phyloP scores from a whole-genome alignment of 2,329 filamentous ascomycete species.

The Claviceps capensis region DNA sequence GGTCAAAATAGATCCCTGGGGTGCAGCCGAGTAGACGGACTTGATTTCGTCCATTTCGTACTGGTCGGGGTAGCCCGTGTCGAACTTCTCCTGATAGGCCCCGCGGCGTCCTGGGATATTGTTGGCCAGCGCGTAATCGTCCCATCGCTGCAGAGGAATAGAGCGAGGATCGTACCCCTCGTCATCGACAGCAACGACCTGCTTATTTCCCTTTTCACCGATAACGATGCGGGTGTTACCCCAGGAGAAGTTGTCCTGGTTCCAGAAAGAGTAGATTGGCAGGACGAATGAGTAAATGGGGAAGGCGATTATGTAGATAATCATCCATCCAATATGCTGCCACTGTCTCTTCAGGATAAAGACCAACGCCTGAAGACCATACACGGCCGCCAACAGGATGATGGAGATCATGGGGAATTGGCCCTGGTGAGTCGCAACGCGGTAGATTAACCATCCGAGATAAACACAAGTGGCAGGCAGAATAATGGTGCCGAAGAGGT shows the following conservation, averaged over 20 bases:
- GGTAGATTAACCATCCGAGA: conserved; percentile 76
- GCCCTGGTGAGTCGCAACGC: conserved; percentile 52
- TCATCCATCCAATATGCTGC: conserved; percentile 99
- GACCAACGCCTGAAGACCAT: conserved; percentile 89
- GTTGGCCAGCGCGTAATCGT: conserved; percentile 82
- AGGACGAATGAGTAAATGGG: conserved; percentile 86
- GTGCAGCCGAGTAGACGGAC: conserved; percentile 87
- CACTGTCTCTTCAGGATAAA: conserved; percentile 96
- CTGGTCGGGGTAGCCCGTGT: conserved; percentile 56
- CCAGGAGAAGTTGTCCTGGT: conserved; percentile 98
- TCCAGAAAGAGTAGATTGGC: conserved; percentile 98
- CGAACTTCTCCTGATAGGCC: conserved; percentile 48
- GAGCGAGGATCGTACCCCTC: conserved; percentile 83
- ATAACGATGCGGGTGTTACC: conserved; percentile 97
- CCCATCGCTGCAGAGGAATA: conserved; percentile 91
- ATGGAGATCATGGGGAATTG: conserved; percentile 80
- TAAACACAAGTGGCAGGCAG: conserved; percentile 82
- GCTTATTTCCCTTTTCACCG: conserved; percentile 81
- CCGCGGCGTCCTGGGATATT: conserved; percentile 85
- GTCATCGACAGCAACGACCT: conserved; percentile 74
- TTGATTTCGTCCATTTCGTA: conserved; percentile 99
- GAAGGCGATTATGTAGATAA: conserved; percentile 93
- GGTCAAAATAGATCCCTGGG: conserved; percentile 73
- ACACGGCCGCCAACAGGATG: conserved; percentile 77
- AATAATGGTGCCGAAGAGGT: conserved; percentile 84